Evolutionary conservation across 1,139 yeast species (phyloP).

Genomic region (Pichia sp.): DNA sequence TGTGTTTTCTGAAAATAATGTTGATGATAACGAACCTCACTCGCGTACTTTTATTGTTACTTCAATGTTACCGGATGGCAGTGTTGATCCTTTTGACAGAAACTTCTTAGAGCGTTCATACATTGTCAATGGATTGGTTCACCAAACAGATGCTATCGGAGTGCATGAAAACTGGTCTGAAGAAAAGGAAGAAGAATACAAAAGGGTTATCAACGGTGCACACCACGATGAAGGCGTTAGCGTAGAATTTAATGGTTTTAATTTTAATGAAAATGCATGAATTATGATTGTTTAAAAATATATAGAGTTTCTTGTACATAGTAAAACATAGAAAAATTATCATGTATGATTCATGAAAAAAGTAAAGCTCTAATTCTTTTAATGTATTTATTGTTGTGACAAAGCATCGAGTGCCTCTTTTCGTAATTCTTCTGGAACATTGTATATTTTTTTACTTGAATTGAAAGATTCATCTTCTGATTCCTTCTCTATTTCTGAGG

Average conservation of each 20-base stretch:
- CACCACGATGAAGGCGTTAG: neutral
- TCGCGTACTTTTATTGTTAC: slow-evolving; percentile 23
- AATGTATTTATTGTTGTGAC: too few species aligned
- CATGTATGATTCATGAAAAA: neutral
- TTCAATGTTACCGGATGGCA: slow-evolving; percentile 23
- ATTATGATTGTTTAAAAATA: neutral
- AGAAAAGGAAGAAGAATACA: slow-evolving; percentile 16
- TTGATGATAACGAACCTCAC: slow-evolving; percentile 9
- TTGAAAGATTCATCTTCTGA: neutral
- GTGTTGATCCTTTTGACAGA: slow-evolving; percentile 26
- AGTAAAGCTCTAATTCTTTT: neutral
- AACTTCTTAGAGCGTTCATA: slow-evolving; percentile 30
- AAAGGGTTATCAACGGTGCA: neutral
- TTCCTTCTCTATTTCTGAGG: neutral
- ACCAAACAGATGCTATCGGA: slow-evolving; percentile 22
- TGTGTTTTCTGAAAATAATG: slow-evolving; percentile 17
- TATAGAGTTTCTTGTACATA: neutral
- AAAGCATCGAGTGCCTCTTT: slow-evolving; percentile 6
- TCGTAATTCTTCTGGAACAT: neutral
- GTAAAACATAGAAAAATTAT: neutral
- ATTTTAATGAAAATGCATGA: neutral
- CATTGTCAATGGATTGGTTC: slow-evolving; percentile 28
- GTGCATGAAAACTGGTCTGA: slow-evolving; percentile 23
- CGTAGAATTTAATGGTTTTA: slow-evolving; percentile 11
- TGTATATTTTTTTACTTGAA: neutral